phyloP scores from a whole-genome alignment of 306 rosid species.

The Prunus mongolica region DNA sequence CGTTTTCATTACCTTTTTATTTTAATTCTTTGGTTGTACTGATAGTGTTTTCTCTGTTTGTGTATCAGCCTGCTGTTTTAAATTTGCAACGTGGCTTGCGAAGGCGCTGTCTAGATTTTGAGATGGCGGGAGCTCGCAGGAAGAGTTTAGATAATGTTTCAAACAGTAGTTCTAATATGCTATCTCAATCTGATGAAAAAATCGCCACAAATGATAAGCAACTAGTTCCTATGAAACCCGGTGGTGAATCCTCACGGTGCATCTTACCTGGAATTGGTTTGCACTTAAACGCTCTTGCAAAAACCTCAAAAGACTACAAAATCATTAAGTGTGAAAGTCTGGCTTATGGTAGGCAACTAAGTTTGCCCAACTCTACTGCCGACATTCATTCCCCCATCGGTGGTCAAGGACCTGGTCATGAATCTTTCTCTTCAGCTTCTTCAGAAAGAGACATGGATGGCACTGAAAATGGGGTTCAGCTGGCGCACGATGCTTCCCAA shows the following conservation, averaged over 20 bases:
- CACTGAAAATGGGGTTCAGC: conserved; percentile 44
- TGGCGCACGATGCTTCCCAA: conserved; percentile 54
- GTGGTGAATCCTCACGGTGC: conserved; percentile 43
- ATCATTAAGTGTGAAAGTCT: conserved; percentile 35
- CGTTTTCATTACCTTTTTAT: neutral
- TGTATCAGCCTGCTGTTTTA: conserved; percentile 50
- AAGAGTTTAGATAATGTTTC: conserved; percentile 44
- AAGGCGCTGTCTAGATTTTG: conserved; percentile 91
- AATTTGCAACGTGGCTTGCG: conserved; percentile 58
- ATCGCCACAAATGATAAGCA: conserved; percentile 36
- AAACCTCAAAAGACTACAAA: conserved; percentile 40
- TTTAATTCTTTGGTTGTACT: neutral
- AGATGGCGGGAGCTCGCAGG: conserved; percentile 52
- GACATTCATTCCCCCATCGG: conserved; percentile 33
- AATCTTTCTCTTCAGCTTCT: conserved; percentile 29
- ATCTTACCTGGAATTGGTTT: conserved; percentile 72
- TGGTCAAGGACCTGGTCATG: conserved; percentile 46
- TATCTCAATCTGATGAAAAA: conserved; percentile 45
- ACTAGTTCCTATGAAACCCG: conserved; percentile 33
- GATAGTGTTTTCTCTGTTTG: conserved; percentile 11
- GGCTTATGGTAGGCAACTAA: conserved; percentile 41
- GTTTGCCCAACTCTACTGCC: conserved; percentile 39
- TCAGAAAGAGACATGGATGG: conserved; percentile 47
- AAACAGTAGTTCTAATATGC: conserved; percentile 33
- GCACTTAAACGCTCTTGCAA: conserved; percentile 76